Percentiles rank a stretch among this genome's conserved stretches.
Evolutionary conservation across 805 yeast genomes (phyloP).

Genomic region (Metschnikowia santaceciliae): DNA sequence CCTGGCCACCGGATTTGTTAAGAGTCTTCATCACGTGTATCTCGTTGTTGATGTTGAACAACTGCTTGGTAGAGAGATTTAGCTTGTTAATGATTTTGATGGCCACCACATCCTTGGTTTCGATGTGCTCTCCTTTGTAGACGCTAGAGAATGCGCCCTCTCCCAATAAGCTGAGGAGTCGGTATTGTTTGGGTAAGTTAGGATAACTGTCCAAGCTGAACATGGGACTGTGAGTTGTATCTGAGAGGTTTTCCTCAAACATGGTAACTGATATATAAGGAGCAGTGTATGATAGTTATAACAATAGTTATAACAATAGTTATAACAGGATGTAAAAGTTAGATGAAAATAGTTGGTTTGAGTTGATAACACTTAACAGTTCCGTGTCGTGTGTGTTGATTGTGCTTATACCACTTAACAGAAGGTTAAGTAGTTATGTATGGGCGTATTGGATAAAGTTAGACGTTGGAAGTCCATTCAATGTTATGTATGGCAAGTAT

Average conservation of each 20-base stretch:
- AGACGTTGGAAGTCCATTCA: background rate
- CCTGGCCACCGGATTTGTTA: constrained; percentile 39
- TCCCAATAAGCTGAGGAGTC: constrained; percentile 53
- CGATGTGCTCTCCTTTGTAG: constrained; percentile 50
- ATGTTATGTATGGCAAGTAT: background rate
- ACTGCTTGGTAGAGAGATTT: constrained; percentile 58
- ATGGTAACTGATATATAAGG: background rate
- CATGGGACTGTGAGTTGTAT: constrained; percentile 1
- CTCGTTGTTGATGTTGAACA: constrained; percentile 73
- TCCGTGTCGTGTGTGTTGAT: no score
- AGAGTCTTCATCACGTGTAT: constrained; percentile 69
- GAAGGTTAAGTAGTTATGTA: no score
- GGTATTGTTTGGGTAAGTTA: constrained; percentile 37
- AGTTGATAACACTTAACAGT: no score
- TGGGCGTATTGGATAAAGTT: no score
- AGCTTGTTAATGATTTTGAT: constrained; percentile 63
- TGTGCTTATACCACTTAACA: no score
- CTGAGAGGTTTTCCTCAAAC: constrained; percentile 1
- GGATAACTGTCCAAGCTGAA: constrained; percentile 25
- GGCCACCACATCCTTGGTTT: constrained; percentile 43
- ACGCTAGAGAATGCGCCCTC: constrained; percentile 84
- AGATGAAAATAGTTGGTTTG: no score
- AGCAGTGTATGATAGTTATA: background rate
- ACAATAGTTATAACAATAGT: no score
- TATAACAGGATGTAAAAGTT: no score